Evolutionary conservation across 23 red algal genomes (phyloP).

Genomic region (Gracilaria domingensis): DNA sequence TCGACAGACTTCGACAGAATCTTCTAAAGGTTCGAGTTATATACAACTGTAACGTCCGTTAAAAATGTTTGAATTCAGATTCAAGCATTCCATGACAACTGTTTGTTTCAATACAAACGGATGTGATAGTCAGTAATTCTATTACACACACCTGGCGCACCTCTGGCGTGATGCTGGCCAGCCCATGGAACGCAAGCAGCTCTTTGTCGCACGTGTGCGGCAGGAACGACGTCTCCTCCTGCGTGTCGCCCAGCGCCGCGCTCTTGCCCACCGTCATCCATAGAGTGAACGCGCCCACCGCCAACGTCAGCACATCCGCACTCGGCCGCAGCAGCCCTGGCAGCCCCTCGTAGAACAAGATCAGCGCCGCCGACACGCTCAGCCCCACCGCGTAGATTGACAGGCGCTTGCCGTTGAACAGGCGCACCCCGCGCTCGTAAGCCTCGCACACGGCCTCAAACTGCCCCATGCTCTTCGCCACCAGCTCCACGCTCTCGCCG

Average conservation of each 20-base stretch:
- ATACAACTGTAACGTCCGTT: background rate
- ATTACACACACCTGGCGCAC: constrained; percentile 38
- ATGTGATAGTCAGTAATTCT: background rate
- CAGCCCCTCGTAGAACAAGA: constrained; percentile 40
- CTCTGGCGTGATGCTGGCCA: constrained; percentile 23
- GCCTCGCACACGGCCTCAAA: constrained; percentile 63
- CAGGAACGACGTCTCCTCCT: constrained; percentile 51
- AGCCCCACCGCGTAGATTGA: constrained; percentile 43
- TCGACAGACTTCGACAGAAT: too few species aligned
- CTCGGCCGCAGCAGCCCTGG: constrained; percentile 16
- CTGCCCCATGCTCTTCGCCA: constrained; percentile 31
- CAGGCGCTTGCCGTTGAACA: constrained; percentile 51
- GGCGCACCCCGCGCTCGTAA: constrained; percentile 20
- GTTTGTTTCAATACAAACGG: background rate
- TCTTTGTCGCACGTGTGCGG: too few species aligned
- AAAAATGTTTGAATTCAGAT: background rate
- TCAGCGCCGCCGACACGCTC: background rate
- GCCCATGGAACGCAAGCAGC: too few species aligned
- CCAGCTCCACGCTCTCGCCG: constrained; percentile 18
- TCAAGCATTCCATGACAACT: background rate
- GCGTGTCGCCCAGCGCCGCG: constrained; percentile 52
- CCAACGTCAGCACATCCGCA: constrained; percentile 36
- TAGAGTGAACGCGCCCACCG: constrained; percentile 43
- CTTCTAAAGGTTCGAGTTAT: background rate
- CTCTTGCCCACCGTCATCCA: constrained; percentile 66